Conservation (phyloP, 2,329 filamentous ascomycete genomes). For the Fusarium pseudograminearum region DNA sequence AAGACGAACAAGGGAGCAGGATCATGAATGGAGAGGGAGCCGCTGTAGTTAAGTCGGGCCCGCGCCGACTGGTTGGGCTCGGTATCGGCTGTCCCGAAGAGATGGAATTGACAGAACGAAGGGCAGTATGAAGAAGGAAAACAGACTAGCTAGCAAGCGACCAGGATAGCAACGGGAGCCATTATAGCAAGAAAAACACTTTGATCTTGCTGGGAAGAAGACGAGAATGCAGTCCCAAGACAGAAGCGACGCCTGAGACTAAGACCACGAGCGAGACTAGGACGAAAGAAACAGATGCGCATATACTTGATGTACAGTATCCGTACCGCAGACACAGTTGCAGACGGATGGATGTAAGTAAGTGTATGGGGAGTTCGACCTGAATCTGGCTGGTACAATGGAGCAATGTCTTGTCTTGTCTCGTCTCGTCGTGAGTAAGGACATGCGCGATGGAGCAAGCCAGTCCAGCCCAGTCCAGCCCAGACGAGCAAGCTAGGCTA, state of each 20-base stretch:
- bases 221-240: constrained; percentile 22
- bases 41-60: constrained; percentile 37
- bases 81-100: constrained; percentile 41
- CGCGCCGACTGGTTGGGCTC: constrained; percentile 45
- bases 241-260: constrained; percentile 14
- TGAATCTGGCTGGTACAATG: constrained; percentile 33
- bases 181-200: constrained; percentile 12
- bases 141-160: constrained; percentile 9
- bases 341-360: constrained; percentile 14
- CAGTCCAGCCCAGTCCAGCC: constrained; percentile 24
- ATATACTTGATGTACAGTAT: not conserved
- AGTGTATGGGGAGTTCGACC: constrained; percentile 15
- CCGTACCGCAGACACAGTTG: constrained; percentile 17
- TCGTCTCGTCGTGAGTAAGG: constrained; percentile 15
- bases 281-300: constrained; percentile 11
- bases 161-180: not conserved
- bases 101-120: constrained; percentile 45
- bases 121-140: constrained; percentile 31
- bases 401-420: constrained; percentile 32
- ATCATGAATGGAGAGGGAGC: constrained; percentile 35
- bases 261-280: constrained; percentile 12
- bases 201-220: constrained; percentile 14
- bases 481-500: constrained; percentile 16
- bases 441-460: constrained; percentile 26
- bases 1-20: constrained; percentile 38